phyloP scores from a whole-genome alignment of 2,329 filamentous ascomycete genomes.

The Colletotrichum abscissum region DNA sequence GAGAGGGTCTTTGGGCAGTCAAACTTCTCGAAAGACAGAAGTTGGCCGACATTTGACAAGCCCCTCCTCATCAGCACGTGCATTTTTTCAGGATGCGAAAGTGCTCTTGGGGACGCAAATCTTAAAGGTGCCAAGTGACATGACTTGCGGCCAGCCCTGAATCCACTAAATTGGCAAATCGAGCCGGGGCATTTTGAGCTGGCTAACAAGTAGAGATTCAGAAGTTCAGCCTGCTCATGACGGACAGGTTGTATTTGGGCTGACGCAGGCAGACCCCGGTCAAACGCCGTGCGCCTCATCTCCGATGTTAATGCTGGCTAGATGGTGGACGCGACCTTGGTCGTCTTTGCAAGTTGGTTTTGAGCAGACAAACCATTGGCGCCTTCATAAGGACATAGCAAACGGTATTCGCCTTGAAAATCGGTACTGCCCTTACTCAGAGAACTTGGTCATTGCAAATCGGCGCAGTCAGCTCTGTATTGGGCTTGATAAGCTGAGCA shows the following conservation, averaged over 20 bases:
- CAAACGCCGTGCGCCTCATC: constrained; percentile 46
- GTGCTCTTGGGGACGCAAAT: neutral
- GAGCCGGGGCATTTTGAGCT: neutral
- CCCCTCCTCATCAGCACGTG: neutral
- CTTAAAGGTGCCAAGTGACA: neutral
- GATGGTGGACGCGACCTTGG: constrained; percentile 42
- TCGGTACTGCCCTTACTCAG: neutral
- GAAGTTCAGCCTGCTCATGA: no score
- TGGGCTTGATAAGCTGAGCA: no score
- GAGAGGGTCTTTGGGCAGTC: neutral
- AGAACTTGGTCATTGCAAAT: neutral
- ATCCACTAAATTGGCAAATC: neutral
- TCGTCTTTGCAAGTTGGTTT: neutral
- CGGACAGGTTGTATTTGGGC: neutral
- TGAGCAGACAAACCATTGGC: neutral
- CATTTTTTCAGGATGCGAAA: constrained; percentile 4
- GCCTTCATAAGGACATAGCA: neutral
- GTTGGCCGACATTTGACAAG: neutral
- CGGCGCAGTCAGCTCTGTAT: neutral
- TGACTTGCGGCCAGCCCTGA: neutral
- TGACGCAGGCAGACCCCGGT: constrained; percentile 36
- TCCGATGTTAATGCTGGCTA: constrained; percentile 50
- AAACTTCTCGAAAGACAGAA: neutral
- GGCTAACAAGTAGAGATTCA: no score
- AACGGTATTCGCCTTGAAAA: neutral